A percentile compares a stretch with the other conserved stretches of the same genome.
Conservation (phyloP, 2,329 filamentous ascomycete species). For the Apiospora koreana region DNA sequence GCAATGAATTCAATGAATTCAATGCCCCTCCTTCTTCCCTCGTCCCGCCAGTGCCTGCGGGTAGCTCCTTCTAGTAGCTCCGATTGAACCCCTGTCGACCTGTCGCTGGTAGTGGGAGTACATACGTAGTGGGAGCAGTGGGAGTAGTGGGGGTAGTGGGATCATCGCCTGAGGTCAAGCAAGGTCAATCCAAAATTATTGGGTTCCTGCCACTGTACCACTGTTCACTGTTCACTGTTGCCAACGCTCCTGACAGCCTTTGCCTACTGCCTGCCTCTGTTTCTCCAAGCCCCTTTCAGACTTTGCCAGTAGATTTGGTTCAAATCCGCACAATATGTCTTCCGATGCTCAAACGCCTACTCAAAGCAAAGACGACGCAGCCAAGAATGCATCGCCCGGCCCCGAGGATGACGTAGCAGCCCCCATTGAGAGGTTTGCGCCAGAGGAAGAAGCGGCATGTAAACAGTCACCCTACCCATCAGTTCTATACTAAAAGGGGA, state of each 20-base stretch:
- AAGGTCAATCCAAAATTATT: background rate
- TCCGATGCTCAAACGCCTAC: background rate
- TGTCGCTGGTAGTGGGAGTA: no score
- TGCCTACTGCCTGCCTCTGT: no score
- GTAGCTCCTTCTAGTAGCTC: no score
- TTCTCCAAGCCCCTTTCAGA: background rate
- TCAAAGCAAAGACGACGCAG: background rate
- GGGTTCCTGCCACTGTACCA: no score
- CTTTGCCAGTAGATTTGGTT: no score
- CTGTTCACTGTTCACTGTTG: no score
- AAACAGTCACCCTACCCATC: conserved; percentile 9
- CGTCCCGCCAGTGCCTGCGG: no score
- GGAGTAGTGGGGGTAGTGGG: no score
- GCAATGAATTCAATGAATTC: background rate
- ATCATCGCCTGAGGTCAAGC: no score
- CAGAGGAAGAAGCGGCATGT: conserved; percentile 59
- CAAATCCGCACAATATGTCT: background rate
- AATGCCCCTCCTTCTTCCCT: background rate
- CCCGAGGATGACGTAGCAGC: conserved; percentile 30
- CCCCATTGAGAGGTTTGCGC: conserved; percentile 44
- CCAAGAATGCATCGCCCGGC: background rate
- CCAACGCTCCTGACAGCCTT: no score
- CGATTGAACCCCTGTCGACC: background rate
- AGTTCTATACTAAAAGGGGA: background rate
- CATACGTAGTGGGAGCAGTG: no score